Evolutionary conservation across 805 yeast species (phyloP).

Genomic region (Candida alai): DNA sequence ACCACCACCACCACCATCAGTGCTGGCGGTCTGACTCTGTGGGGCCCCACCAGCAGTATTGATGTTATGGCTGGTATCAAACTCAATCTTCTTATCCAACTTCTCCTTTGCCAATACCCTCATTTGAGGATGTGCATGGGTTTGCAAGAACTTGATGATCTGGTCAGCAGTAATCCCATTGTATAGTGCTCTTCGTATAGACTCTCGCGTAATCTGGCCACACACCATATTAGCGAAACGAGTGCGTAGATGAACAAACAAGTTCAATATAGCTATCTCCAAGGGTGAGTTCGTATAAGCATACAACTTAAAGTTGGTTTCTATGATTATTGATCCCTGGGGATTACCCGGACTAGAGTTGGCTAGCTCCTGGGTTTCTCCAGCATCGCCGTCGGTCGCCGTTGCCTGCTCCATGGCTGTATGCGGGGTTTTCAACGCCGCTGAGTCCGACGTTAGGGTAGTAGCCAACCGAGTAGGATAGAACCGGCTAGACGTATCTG

Average conservation of each 20-base stretch:
- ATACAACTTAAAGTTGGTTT: slow-evolving; percentile 89
- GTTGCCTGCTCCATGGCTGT: slow-evolving; percentile 70
- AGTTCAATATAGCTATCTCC: slow-evolving; percentile 86
- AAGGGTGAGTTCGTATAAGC: slow-evolving; percentile 92
- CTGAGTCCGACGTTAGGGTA: slow-evolving; percentile 80
- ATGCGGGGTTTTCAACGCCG: slow-evolving; percentile 67
- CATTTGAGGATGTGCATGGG: slow-evolving; percentile 95
- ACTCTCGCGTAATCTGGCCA: slow-evolving; percentile 90
- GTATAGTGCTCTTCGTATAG: slow-evolving; percentile 74
- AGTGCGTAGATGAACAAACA: slow-evolving; percentile 81
- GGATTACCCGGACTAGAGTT: slow-evolving; percentile 39
- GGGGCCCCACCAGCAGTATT: slow-evolving; percentile 44
- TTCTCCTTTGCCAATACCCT: slow-evolving; percentile 65
- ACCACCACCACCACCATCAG: too few species aligned
- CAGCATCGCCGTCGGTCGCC: slow-evolving; percentile 11
- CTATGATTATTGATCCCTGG: slow-evolving; percentile 77
- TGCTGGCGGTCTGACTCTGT: slow-evolving; percentile 22
- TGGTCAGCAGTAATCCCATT: slow-evolving; percentile 96
- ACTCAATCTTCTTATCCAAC: slow-evolving; percentile 62
- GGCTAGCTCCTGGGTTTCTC: slow-evolving; percentile 13
- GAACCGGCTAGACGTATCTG: slow-evolving; percentile 56
- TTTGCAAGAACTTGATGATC: slow-evolving; percentile 79
- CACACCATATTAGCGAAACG: slow-evolving; percentile 90
- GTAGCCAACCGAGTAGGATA: slow-evolving; percentile 92
- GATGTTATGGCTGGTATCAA: slow-evolving; percentile 48